Conservation (phyloP, 768 basidiomycete species). For the Kwoniella sp. region DNA sequence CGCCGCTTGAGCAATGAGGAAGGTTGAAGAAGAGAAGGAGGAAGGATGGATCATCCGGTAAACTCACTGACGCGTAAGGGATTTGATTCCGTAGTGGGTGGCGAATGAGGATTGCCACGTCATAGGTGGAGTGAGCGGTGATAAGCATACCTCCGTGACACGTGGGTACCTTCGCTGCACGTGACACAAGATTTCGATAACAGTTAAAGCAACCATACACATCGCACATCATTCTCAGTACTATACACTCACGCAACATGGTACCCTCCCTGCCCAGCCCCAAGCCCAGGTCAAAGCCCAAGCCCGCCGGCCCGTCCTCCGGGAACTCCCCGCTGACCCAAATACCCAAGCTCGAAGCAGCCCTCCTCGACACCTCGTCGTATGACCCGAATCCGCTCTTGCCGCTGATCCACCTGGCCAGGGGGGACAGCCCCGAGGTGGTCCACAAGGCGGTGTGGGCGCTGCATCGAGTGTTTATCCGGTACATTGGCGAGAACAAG, state of each 20-base stretch:
- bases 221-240: not conserved
- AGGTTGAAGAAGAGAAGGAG: not conserved
- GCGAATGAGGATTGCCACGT: too few species aligned
- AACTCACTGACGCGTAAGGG: too few species aligned
- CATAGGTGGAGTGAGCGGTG: too few species aligned
- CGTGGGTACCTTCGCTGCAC: not conserved
- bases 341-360: constrained; percentile 53
- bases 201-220: too few species aligned
- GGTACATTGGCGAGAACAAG: constrained; percentile 60
- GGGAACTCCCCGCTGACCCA: constrained; percentile 16
- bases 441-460: constrained; percentile 76
- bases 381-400: constrained; percentile 69
- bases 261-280: constrained; percentile 12
- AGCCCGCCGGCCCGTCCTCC: not conserved
- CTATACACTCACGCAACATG: constrained; percentile 13
- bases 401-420: constrained; percentile 65
- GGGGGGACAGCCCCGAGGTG: constrained; percentile 55
- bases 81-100: not conserved
- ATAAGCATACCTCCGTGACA: too few species aligned
- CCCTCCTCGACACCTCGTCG: constrained; percentile 55
- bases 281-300: constrained; percentile 6
- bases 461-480: constrained; percentile 70
- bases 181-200: not conserved
- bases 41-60: not conserved
- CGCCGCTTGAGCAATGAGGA: too few species aligned